Evolutionary conservation across 139 green algal species (phyloP), one percentile per base, ranked within the genome.

Genomic region (Tetratostichococcus sp.): DNA sequence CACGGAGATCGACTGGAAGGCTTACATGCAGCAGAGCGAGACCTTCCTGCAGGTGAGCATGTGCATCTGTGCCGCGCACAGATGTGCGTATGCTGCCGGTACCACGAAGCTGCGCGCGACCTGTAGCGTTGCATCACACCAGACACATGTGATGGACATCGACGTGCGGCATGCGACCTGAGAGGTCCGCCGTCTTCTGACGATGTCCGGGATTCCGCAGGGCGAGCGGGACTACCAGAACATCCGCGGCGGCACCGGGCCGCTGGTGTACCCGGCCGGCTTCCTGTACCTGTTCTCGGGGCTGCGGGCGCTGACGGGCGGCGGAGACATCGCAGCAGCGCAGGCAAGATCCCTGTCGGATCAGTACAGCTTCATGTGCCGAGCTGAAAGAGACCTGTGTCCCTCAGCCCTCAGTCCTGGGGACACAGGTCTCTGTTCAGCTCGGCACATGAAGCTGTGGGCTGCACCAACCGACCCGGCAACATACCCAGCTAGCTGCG

Each of bases 221-320:
- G 91, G 92, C 16, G 89, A 97, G 81, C 74, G 80, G 16, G 87
- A 97, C 84, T 97, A 97, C 77, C 39, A 35, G 14, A 72, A 90
- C 30, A 65, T 97, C 4, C 50, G 78, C 0, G 92, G 92, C 8
- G 83, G 86, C 65, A 97, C 92, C 4, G 92, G 92, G 0, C 92
- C 92, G 1, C 79, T 94, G 57, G 92, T 97, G 30, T 97, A 97
- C 82, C 92, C 92, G 4, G 92, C 91, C 22, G 92, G 92, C 8
- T 93, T 91, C 74, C 67, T 97, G 30, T 93, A 95, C 82, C 59
- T 91, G 11, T 97, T 89, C 82, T 78, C 80, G 0, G 65, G 32
- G 30, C 81, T 97, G 43, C 76, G 76, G 26, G 79, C 68, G 31
- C 3, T 92, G n/a, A 94, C 89, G 6, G 75, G 80, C 1, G 86